Evolutionary conservation across 2,329 filamentous ascomycete genomes (phyloP), one percentile per base, ranked within the genome.

Genomic region (Davidsoniella eucalypti): DNA sequence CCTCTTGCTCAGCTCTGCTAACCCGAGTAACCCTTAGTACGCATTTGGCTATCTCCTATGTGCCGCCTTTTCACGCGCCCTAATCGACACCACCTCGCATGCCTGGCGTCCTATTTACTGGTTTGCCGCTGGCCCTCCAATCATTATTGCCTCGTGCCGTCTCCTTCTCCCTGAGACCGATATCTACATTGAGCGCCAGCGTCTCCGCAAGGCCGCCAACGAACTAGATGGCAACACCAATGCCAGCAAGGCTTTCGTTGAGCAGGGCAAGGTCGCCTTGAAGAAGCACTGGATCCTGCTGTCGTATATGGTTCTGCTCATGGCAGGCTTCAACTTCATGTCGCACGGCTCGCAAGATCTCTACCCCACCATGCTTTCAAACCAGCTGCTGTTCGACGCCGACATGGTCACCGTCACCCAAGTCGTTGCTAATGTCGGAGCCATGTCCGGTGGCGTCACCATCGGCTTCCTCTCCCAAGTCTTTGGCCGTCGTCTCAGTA

Each of bases 91-190:
- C 1, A 90, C 86, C 0, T 63, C 77, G 1, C 81, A 93, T 60
- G 79, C 73, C 48, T 94, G 87, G 87, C 72, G 87, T 6, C 85
- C 87, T 0, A 69, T 94, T 0, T 94, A 80, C 69, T 94, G 87
- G 87, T 94, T 94, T 62, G 87, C 81, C 10, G 85, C 87, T 5
- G 75, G 80, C 37, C 84, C 85, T 0, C 87, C 87, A 0, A 72
- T 87, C 2, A 63, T 94, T 29, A 82, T 94, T 64, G 94, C 94
- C 60, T 59, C 78, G 50, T 87, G 84, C 69, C 81, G 87, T 33
- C 67, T 90, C 18, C 77, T 73, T 61, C 71, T 94, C 1, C 83
- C 84, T 5, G 87, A 94, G 67, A 94, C 87, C 0, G 66, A 82
- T 43, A 74, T 79, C 1, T 93, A 82, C 64, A 71, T 69, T 43